Base-by-base conservation (phyloP, 306 rosid species). In the Styphnolobium japonicum region DNA sequence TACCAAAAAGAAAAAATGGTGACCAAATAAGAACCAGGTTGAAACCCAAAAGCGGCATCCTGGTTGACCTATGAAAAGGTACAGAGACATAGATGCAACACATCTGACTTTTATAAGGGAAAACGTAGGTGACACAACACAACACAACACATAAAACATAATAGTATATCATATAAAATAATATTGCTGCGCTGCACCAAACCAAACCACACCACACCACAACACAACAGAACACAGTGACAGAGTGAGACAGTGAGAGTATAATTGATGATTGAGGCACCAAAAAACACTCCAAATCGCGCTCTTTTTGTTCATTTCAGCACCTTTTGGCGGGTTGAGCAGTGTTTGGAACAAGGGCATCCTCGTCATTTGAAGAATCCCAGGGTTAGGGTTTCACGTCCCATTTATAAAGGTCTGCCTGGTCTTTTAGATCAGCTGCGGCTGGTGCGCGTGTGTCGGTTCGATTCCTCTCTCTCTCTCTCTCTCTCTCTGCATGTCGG, bases 361-460 rank as follows among this genome's bases (percentile, higher is more conserved):
- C 80, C 9, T 15, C 3, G 95, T 74, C 81, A 55, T 80, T 88
- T 46, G 36, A 6, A 3, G 0, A 1, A 2, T 11, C 7, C 18
- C 65, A n/a, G 73, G n/a, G 86, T 90, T 91, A 87, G 93, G 96
- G 96, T 85, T 91, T 87, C 74, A 60, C n/a, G 52, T 80, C 65
- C 49, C 77, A 3, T 65, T 71, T 76, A 82, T 90, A 84, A 79
- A 60, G 58, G 52, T 67, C 19, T n/a, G n/a, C n/a, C n/a, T 25
- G 52, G 53, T 76, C 78, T 70, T 82, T 82, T 66, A 77, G 85
- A 76, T 82, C 82, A 48, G 82, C 82, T 78, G 88, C 86, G 82
- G 91, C 91, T 78, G 43, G 56, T 42, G 80, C 66, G 70, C 76
- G 81, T 62, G 64, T 85, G 92, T 87, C 91, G 87, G 89, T 88